Conservation (phyloP, 2,329 filamentous ascomycete species). For the Teratosphaeria destructans region DNA sequence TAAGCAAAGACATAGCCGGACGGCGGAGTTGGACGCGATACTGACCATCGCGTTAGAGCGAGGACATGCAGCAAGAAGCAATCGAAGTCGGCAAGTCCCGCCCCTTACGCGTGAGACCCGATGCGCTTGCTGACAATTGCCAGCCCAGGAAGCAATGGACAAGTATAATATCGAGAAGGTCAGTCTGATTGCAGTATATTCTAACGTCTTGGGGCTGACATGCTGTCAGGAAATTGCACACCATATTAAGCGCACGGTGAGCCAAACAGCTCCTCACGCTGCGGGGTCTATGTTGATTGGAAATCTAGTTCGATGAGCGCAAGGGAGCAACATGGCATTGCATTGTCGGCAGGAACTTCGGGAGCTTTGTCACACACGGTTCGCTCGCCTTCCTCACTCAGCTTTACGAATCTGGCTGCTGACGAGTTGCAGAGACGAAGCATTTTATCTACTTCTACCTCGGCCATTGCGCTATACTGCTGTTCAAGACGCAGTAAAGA, state of each 20-base stretch:
- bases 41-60: conserved; percentile 50
- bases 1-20: conserved; percentile 35
- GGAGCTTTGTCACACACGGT: conserved; percentile 98
- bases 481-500: conserved; percentile 95
- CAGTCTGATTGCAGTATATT: conserved; percentile 7
- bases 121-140: conserved; percentile 7
- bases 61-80: conserved; percentile 93
- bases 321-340: conserved; percentile 99
- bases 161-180: conserved; percentile 66
- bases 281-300: background rate
- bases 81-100: conserved; percentile 80
- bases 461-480: conserved; percentile 91
- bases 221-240: conserved; percentile 73
- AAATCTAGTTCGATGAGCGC: conserved; percentile 74
- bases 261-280: background rate
- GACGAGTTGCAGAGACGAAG: conserved; percentile 66
- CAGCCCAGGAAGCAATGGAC: conserved; percentile 61
- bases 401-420: background rate
- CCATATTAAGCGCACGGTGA: conserved; percentile 86
- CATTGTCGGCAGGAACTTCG: conserved; percentile 96
- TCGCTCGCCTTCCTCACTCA: conserved; percentile 23
- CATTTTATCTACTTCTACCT: conserved; percentile 99
- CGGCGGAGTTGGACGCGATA: background rate
- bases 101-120: background rate
- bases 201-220: conserved; percentile 2